Percentiles rank a stretch among this genome's conserved stretches.
These are phyloP conservation scores for Hebeloma cylindrosporum DNA, from an alignment of 768 basidiomycete genomes.

Conservation along the genomic window DNA sequence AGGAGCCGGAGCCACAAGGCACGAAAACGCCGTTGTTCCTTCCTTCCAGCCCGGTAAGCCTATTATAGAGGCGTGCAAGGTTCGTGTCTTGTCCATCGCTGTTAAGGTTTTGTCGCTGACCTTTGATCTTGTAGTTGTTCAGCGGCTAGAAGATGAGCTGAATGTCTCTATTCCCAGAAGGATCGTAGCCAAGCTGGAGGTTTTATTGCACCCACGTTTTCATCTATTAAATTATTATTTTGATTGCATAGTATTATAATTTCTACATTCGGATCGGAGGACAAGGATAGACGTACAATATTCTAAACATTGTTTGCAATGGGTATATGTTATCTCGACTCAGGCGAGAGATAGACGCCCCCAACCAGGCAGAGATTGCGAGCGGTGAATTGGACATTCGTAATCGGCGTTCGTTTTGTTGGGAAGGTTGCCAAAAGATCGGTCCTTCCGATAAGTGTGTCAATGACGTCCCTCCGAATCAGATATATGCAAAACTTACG, in stretches of 20 bases:
- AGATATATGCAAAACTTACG: constrained; percentile 48
- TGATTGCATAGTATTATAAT: constrained; percentile 4
- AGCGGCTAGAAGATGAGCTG: no score
- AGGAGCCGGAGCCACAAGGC: no score
- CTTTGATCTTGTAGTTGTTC: no score
- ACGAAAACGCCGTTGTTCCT: no score
- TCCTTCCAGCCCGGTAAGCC: no score
- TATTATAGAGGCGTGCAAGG: no score
- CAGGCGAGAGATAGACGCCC: constrained; percentile 68
- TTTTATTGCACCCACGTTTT: no score
- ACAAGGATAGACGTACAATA: constrained; percentile 10
- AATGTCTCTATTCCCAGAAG: no score
- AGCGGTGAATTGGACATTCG: constrained; percentile 91
- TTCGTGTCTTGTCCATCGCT: no score
- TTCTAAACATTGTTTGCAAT: neutral
- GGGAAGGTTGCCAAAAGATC: constrained; percentile 91
- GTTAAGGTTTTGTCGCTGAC: no score
- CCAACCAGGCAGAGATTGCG: constrained; percentile 91
- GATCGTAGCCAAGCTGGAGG: no score
- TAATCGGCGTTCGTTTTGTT: constrained; percentile 93
- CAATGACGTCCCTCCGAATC: neutral
- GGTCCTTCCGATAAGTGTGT: constrained; percentile 43
- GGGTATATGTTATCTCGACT: constrained; percentile 32
- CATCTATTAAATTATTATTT: neutral
- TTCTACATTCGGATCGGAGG: constrained; percentile 6